Evolutionary conservation across 176 grass and related monocot species (phyloP), one percentile per base, ranked within the genome.

Genomic region (Triticum aestivum): DNA sequence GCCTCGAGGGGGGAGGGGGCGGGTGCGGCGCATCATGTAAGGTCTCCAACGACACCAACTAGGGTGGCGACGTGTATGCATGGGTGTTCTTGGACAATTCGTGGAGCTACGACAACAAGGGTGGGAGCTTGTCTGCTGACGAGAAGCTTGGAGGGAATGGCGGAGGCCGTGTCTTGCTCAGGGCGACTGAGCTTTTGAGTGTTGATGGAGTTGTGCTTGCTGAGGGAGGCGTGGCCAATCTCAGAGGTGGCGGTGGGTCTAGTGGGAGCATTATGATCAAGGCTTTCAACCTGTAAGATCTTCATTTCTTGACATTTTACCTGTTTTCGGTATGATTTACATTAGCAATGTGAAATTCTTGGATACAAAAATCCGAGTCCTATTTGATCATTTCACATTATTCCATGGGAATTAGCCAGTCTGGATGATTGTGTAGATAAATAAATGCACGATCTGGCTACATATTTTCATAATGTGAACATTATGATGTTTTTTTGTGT

Each of bases 231-330:
- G 86, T 91, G 12, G 96, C 92, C 37, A 88, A 93, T 44, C 83
- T 86, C 35, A 82, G 85, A 72, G 92, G 90, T 33, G 96, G 96
- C 1, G 96, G 93, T 1, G 96, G 93, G 10, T 98, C 96, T 52
- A 93, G 96, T 61, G 96, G 96, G 73, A 98, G 96, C 87, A 95
- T 98, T 86, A 82, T 91, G n/a, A 82, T 98, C 85, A 85, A 89
- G 64, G 90, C 94, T 87, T 92, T 94, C 70, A 98, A 96, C 82
- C 81, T 98, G 97, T 98, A 89, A 98, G 97, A 73, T 80, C 81
- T 21, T 32, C 42, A 71, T 56, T 63, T 74, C 32, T 70, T 65
- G 13, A 47, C 67, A 35, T 39, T 49, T 75, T 75, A 45, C 17
- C 11, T 68, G 1, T 76, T 91, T 74, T 83, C 2, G 52, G 11